Evolutionary conservation across 2,329 filamentous ascomycete species (phyloP), one percentile per base, ranked within the genome.

Genomic region (Cytospora piceae): DNA sequence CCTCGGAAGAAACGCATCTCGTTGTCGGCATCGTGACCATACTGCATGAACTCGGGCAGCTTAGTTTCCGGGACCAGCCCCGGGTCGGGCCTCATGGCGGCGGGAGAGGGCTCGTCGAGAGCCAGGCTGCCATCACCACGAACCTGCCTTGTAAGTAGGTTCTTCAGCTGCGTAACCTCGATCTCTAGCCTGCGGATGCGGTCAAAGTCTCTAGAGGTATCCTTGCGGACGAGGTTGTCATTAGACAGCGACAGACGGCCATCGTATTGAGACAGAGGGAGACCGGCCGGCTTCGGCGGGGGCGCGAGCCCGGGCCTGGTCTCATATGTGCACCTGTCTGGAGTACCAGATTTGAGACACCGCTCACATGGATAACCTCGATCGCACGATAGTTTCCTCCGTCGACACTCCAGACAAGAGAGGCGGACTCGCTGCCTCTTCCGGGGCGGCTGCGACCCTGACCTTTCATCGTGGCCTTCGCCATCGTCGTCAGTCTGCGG

Each of bases 371-470:
- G 85, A 70, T 87, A 81, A 72, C 85, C 85, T 67, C 85, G 80
- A 74, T 87, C 86, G 73, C 85, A 88, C 31, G 85, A 87, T 46
- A 87, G 78, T 77, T 88, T 88, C 63, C 85, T 80, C 62, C 85
- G 81, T 52, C 85, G 83, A 70, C 85, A 88, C 71, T 87, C 85
- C 52, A 87, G 80, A 69, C 85, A 88, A 57, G 84, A 86, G 53
- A 88, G 79, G 20, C 85, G 79, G 55, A 87, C 83, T 46, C 85
- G 80, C 77, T 87, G 85, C 37, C 85, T 78, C 76, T 88, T 88
- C 67, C 85, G 80, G 12, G 84, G 78, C 0, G 79, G 78, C 46
- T 74, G 76, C 22, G 71, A 67, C 31, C 73, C 71, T 12, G 74
- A 69, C 20, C 72, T 71, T n/a, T 72, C 70, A 7, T 74, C 72